Evolutionary conservation across 495 filamentous ascomycete genomes (phyloP).

Genomic region (Aspergillus olivimuriae): DNA sequence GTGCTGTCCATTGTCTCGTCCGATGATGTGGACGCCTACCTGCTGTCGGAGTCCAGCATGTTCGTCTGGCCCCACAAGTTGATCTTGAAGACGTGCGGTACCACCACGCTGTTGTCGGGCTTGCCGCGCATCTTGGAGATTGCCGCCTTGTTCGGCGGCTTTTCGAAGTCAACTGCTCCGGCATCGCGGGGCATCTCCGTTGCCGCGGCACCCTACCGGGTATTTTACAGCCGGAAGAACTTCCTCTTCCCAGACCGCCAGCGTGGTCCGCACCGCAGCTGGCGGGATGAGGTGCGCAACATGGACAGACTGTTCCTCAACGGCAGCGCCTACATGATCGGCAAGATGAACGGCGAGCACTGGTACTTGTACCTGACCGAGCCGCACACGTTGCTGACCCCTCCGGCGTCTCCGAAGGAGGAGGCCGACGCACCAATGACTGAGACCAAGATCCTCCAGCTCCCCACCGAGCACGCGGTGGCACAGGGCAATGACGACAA

Average conservation of each 20-base stretch:
- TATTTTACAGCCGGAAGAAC: slow-evolving; percentile 99
- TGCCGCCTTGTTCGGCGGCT: slow-evolving; percentile 79
- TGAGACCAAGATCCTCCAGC: slow-evolving; percentile 59
- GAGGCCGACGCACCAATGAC: slow-evolving; percentile 48
- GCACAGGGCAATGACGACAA: slow-evolving; percentile 39
- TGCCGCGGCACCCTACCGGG: slow-evolving; percentile 82
- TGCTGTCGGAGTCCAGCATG: slow-evolving; percentile 98
- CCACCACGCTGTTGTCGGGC: slow-evolving; percentile 86
- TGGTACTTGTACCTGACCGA: slow-evolving; percentile 98
- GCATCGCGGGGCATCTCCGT: slow-evolving; percentile 51
- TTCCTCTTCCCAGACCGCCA: slow-evolving; percentile 96
- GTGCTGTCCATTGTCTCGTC: slow-evolving; percentile 91
- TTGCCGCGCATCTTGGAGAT: slow-evolving; percentile 86
- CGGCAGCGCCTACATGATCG: slow-evolving; percentile 98
- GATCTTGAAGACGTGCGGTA: slow-evolving; percentile 98
- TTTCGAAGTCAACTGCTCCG: slow-evolving; percentile 56
- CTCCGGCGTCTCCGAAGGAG: slow-evolving; percentile 67
- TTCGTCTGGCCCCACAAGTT: slow-evolving; percentile 99
- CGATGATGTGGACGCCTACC: slow-evolving; percentile 94
- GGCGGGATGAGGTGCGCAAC: slow-evolving; percentile 89
- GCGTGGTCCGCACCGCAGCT: slow-evolving; percentile 90
- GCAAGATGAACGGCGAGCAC: slow-evolving; percentile 99
- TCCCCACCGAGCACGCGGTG: slow-evolving; percentile 29
- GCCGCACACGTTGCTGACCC: slow-evolving; percentile 73
- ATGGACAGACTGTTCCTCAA: slow-evolving; percentile 84